Evolutionary conservation across 2,329 filamentous ascomycete species (phyloP).

Genomic region (Cordyceps tenuipes): DNA sequence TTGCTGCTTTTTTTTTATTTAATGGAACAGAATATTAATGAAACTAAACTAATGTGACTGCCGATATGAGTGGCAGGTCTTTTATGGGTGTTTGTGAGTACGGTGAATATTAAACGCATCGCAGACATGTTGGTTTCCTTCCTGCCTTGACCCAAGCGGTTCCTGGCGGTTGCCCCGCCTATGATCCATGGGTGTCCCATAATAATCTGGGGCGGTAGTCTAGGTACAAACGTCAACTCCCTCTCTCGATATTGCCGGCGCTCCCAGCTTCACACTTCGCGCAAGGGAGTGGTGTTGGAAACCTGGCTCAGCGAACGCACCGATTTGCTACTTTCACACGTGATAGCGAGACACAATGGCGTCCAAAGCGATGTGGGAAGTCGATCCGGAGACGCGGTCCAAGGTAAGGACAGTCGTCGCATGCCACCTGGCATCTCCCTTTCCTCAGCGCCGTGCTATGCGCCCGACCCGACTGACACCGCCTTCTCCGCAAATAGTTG

Average conservation of each 20-base stretch:
- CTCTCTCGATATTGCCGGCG: slow-evolving; percentile 7
- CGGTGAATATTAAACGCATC: neutral
- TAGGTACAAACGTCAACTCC: neutral
- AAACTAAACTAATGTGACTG: slow-evolving; percentile 4
- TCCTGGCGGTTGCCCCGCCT: slow-evolving; percentile 11
- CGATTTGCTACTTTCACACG: neutral
- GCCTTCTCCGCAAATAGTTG: slow-evolving; percentile 49
- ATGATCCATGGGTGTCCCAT: slow-evolving; percentile 5
- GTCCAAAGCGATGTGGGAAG: slow-evolving; percentile 90
- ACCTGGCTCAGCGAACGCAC: neutral
- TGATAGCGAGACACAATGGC: slow-evolving; percentile 36
- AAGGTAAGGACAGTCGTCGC: slow-evolving; percentile 52
- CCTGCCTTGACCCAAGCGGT: neutral
- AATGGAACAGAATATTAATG: slow-evolving; percentile 5
- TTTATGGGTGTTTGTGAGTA: neutral
- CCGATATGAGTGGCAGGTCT: neutral
- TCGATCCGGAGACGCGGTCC: slow-evolving; percentile 91
- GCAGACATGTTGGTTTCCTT: neutral
- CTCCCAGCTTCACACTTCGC: neutral
- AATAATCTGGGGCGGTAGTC: slow-evolving; percentile 7
- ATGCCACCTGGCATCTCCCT: neutral
- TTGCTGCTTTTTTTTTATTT: slow-evolving; percentile 1
- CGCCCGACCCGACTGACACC: slow-evolving; percentile 13
- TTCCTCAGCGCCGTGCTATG: neutral
- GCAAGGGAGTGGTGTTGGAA: neutral